Percentiles rank a stretch among this genome's conserved stretches.
Evolutionary conservation across 208 protist genomes (phyloP).

Genomic region (Porcisia hertigi): DNA sequence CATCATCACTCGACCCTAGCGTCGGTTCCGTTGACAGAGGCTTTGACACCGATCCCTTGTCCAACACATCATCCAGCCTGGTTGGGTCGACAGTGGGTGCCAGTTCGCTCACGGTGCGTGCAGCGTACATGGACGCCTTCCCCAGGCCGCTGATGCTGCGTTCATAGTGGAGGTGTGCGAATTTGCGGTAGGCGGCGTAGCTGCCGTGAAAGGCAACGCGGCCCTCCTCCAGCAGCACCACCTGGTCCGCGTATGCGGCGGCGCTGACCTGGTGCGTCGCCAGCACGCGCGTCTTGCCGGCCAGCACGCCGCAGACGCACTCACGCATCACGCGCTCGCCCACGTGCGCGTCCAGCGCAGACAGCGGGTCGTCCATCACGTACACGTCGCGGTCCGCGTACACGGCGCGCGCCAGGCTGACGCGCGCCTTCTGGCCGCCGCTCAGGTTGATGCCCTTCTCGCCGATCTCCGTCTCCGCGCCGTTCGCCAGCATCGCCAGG

Average conservation of each 20-base stretch:
- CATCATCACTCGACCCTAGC: background rate
- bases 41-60: background rate
- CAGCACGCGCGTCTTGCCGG: conserved; percentile 84
- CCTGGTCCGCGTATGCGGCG: conserved; percentile 72
- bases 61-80: conserved; percentile 1
- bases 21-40: background rate
- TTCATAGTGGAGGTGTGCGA: conserved; percentile 40
- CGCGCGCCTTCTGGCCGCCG: conserved; percentile 80
- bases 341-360: conserved; percentile 91
- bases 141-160: conserved; percentile 27
- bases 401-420: conserved; percentile 78
- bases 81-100: background rate
- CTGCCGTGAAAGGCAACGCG: conserved; percentile 44
- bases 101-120: conserved; percentile 4
- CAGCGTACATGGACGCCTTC: background rate
- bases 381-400: conserved; percentile 83
- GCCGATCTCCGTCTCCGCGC: conserved; percentile 86
- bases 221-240: conserved; percentile 65
- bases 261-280: conserved; percentile 94
- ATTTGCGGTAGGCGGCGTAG: conserved; percentile 1
- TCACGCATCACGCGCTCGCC: conserved; percentile 56
- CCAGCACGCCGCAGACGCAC: conserved; percentile 60
- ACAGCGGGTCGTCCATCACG: conserved; percentile 92
- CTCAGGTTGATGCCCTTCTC: conserved; percentile 83
- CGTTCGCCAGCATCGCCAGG: conserved; percentile 73